Evolutionary conservation across 148 eudicot genomes (phyloP).

Genomic region (Amaranthus cruentus): DNA sequence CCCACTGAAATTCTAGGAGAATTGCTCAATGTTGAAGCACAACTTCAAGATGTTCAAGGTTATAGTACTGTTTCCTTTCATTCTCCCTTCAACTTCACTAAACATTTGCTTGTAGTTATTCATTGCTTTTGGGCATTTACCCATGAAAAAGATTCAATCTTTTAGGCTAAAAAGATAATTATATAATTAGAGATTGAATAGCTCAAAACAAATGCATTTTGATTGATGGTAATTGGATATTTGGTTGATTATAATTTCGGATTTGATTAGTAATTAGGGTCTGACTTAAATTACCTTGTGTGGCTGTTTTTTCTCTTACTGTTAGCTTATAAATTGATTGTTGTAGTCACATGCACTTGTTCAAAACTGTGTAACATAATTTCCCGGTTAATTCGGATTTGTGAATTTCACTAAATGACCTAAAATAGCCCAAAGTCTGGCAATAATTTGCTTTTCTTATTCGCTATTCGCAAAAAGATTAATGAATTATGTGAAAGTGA

Average conservation of each 20-base stretch:
- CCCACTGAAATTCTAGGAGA: slow-evolving; percentile 51
- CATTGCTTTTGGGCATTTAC: neutral
- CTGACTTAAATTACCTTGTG: no score
- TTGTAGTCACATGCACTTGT: no score
- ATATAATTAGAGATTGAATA: neutral
- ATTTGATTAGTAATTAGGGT: neutral
- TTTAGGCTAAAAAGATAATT: neutral
- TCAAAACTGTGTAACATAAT: no score
- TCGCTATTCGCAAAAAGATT: neutral
- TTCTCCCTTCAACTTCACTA: neutral
- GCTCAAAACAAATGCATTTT: neutral
- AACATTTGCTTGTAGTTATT: no score
- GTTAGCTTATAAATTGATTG: no score
- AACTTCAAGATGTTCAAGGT: slow-evolving; percentile 84
- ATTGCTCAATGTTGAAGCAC: slow-evolving; percentile 55
- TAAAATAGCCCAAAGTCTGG: no score
- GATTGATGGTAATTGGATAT: neutral
- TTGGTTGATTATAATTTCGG: neutral
- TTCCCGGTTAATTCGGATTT: no score
- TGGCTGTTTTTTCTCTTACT: no score
- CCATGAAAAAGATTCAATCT: neutral
- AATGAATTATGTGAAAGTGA: neutral
- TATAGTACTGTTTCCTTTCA: neutral
- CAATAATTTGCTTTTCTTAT: neutral
- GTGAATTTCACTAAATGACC: no score